Base-by-base conservation (phyloP, 305 asterid genomes). In the Lippia alba region DNA sequence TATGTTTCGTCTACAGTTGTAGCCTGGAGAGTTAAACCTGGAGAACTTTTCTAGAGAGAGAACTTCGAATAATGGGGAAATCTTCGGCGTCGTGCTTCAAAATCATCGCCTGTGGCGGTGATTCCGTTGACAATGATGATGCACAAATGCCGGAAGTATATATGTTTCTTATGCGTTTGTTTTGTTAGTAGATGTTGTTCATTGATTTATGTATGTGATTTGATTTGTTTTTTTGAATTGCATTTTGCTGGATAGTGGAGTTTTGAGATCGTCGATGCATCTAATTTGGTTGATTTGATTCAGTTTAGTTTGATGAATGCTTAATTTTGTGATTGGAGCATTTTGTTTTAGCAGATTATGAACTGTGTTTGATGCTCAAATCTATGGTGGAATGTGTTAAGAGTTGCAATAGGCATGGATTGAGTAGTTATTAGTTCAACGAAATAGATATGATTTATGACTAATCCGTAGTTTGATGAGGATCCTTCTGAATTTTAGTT, bases 91-190 rank as follows among this genome's bases (percentile, higher is more conserved):
- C 96, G 50, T 91, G 97, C 82, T 85, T 91, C 67, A 86, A 83
- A 87, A 86, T 89, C 77, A 82, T 91, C 63, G 30, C 88, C 70
- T 91, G 97, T 69, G 96, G 87, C 79, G 64, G 80, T 70, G 97
- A 86, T 66, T 83, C 93, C 20, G 81, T 81, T 72, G 94, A 82
- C 56, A 77, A 79, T 34, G 91, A 87, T 58, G 96, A 85, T 81
- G 78, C 85, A 72, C 84, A 83, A 72, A 66, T 75, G 49, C 79
- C 86, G 20, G 76, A 87, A 80, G 96, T 89, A 79, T 53, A 56
- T 32, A 15, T n/a, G n/a, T n/a, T 8, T 44, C 45, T 18, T 70
- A 16, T 32, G 60, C 46, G 14, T 34, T 15, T 56, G n/a, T 44
- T 72, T 72, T 63, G 15, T 17, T 49, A 18, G 6, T n/a, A 10